phyloP scores from a whole-genome alignment of 768 basidiomycete genomes.

The Dacryopinax primogenitus region DNA sequence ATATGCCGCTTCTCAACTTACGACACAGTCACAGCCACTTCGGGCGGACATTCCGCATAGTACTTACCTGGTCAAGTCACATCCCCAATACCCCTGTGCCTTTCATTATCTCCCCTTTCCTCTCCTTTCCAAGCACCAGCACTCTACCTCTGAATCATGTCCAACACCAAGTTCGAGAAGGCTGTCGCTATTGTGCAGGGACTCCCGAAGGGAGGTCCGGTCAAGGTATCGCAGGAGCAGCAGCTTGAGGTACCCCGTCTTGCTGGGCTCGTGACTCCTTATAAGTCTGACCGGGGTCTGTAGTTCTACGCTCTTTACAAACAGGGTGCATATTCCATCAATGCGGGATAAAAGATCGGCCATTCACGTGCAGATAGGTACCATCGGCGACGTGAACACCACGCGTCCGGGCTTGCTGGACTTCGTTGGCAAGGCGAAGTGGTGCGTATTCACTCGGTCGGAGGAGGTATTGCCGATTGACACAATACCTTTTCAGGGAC shows the following conservation, averaged over 20 bases:
- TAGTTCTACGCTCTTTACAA: slow-evolving; percentile 94
- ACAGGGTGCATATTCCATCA: slow-evolving; percentile 47
- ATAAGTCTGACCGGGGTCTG: neutral
- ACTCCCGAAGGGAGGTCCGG: slow-evolving; percentile 69
- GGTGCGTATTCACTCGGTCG: slow-evolving; percentile 35
- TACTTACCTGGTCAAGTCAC: too few species aligned
- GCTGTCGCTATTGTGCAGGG: slow-evolving; percentile 47
- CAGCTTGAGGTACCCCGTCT: slow-evolving; percentile 56
- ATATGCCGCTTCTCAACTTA: too few species aligned
- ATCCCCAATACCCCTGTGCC: neutral
- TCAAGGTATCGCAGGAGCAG: slow-evolving; percentile 59
- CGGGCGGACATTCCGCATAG: neutral
- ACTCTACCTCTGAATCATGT: neutral
- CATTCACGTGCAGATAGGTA: slow-evolving; percentile 36
- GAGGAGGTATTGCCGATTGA: neutral
- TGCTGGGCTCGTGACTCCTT: neutral
- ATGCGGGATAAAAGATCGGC: slow-evolving; percentile 1
- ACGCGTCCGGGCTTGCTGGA: slow-evolving; percentile 62
- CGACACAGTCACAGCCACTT: neutral
- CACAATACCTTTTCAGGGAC: slow-evolving; percentile 40
- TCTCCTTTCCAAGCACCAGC: neutral
- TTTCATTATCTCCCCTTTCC: neutral
- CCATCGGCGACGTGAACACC: slow-evolving; percentile 56
- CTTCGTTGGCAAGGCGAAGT: slow-evolving; percentile 81
- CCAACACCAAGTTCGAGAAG: slow-evolving; percentile 33